Percentiles rank a stretch among this genome's conserved stretches.
Evolutionary conservation across 495 filamentous ascomycete genomes (phyloP).

Genomic region (Astrothelium macrocarpum): DNA sequence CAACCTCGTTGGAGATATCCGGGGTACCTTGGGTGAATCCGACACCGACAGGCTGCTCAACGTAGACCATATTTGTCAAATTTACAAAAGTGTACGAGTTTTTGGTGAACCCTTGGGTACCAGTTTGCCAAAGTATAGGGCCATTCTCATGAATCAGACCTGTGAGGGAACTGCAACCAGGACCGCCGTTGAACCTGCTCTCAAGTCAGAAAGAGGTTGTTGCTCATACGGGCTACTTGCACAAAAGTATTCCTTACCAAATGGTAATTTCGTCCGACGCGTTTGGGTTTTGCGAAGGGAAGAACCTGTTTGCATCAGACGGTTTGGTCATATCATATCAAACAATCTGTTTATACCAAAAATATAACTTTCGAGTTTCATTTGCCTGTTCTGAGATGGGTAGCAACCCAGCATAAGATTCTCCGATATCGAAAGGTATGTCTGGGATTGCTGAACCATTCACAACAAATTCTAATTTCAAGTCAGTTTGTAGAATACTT

Average conservation of each 20-base stretch:
- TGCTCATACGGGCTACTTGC: constrained; percentile 22
- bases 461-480: constrained; percentile 46
- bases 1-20: constrained; percentile 53
- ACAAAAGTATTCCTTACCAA: constrained; percentile 61
- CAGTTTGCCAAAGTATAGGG: constrained; percentile 64
- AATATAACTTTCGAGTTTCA: constrained; percentile 51
- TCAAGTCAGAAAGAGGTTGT: no score
- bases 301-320: constrained; percentile 37
- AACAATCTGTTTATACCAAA: no score
- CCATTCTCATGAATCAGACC: constrained; percentile 69
- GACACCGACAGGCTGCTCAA: constrained; percentile 70
- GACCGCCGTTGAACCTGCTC: constrained; percentile 27
- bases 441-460: constrained; percentile 60
- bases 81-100: constrained; percentile 54
- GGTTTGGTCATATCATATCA: neutral
- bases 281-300: constrained; percentile 47
- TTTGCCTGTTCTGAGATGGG: constrained; percentile 49
- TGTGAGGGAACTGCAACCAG: constrained; percentile 58
- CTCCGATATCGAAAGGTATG: constrained; percentile 65
- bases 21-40: constrained; percentile 47
- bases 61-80: constrained; percentile 65
- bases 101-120: constrained; percentile 50
- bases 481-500: neutral
- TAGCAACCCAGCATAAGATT: constrained; percentile 63
- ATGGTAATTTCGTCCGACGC: constrained; percentile 60